A percentile compares a stretch with the other conserved stretches of the same genome.
phyloP scores from a whole-genome alignment of 495 filamentous ascomycete species.

The Chaetomium tenue region DNA sequence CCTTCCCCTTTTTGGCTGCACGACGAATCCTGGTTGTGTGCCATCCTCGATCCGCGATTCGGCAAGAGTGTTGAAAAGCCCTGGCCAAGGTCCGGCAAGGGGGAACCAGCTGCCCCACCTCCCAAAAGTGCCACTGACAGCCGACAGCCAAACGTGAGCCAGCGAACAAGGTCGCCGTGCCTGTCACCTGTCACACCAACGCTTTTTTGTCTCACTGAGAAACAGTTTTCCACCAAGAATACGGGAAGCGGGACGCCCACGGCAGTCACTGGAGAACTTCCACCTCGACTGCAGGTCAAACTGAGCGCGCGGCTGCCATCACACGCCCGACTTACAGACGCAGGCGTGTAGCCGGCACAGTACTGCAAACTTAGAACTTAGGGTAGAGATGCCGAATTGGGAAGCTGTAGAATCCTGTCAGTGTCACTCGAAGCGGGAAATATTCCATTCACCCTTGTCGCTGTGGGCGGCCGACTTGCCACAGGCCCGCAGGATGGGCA shows the following conservation, averaged over 20 bases:
- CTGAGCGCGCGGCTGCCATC: constrained; percentile 18
- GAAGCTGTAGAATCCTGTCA: not conserved
- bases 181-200: constrained; percentile 21
- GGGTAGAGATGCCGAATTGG: not conserved
- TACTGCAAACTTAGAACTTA: not conserved
- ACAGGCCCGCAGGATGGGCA: constrained; percentile 13
- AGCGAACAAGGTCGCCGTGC: constrained; percentile 1
- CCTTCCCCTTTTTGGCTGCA: constrained; percentile 16
- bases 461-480: constrained; percentile 7
- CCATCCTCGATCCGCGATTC: not conserved
- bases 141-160: not conserved
- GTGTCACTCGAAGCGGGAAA: constrained; percentile 1
- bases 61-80: not conserved
- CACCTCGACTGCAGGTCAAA: not conserved
- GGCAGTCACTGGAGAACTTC: not conserved
- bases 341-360: not conserved
- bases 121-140: constrained; percentile 11
- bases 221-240: constrained; percentile 5
- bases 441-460: not conserved
- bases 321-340: not conserved
- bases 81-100: not conserved
- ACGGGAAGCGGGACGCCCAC: not conserved
- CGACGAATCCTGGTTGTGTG: not conserved
- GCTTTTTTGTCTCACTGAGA: constrained; percentile 19
- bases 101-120: constrained; percentile 15